Conservation (phyloP, 2,329 filamentous ascomycete species). For the Dothideomycetes sp. region DNA sequence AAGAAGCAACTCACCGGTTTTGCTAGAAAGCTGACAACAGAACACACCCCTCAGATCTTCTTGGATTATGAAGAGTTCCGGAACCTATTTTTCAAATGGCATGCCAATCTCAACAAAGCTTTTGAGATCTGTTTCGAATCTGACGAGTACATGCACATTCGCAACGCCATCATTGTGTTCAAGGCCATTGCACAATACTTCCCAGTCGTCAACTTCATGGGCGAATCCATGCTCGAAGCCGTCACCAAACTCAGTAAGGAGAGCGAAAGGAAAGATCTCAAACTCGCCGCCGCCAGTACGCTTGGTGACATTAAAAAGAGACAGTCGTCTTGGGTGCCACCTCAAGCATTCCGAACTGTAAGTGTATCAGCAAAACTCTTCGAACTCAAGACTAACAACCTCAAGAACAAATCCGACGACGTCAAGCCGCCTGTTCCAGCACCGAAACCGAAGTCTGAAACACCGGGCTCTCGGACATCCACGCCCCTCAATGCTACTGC, state of each 20-base stretch:
- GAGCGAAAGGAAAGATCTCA: conserved; percentile 61
- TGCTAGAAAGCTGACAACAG: conserved; percentile 59
- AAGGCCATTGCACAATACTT: conserved; percentile 74
- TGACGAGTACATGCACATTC: conserved; percentile 93
- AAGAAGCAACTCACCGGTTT: conserved; percentile 67
- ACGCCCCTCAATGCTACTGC: conserved; percentile 53
- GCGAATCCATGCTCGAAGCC: conserved; percentile 55
- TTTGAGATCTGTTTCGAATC: conserved; percentile 73
- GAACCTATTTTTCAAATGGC: conserved; percentile 80
- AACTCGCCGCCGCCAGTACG: conserved; percentile 62
- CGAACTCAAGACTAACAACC: conserved; percentile 3
- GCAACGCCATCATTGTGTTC: conserved; percentile 85
- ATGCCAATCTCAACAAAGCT: conserved; percentile 68
- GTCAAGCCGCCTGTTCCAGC: conserved; percentile 6
- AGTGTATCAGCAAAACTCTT: conserved; percentile 21
- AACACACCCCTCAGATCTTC: conserved; percentile 58
- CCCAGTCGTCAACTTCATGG: conserved; percentile 85
- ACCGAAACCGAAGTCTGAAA: conserved; percentile 31
- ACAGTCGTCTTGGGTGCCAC: conserved; percentile 61
- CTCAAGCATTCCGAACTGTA: conserved; percentile 64
- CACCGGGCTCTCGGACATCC: conserved; percentile 39
- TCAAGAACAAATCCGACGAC: conserved; percentile 4
- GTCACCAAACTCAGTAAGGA: conserved; percentile 53
- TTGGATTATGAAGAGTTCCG: conserved; percentile 82
- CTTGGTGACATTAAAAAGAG: conserved; percentile 60